Evolutionary conservation across 768 basidiomycete species (phyloP).

Genomic region (Russula sp.): DNA sequence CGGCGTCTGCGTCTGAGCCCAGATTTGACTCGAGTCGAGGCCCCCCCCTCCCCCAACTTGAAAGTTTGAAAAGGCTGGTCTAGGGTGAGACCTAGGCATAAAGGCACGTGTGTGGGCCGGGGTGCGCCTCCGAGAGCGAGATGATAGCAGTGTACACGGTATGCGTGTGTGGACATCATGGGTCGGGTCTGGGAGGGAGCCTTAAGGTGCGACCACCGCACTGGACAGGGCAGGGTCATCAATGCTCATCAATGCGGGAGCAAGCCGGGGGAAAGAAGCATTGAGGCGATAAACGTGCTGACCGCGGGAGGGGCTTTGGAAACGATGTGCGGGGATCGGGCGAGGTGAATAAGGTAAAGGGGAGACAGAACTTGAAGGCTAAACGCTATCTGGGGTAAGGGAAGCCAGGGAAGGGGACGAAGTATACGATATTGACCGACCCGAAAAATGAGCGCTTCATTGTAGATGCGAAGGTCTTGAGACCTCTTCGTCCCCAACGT

Average conservation of each 20-base stretch:
- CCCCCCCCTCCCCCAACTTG: too few relatives aligned
- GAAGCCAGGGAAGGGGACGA: too few relatives aligned
- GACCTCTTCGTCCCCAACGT: too few relatives aligned
- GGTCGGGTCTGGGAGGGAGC: background rate
- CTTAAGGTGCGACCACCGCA: too few relatives aligned
- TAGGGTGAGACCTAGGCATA: background rate
- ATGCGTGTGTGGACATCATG: background rate
- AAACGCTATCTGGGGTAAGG: background rate
- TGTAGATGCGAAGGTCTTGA: too few relatives aligned
- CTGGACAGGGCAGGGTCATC: background rate
- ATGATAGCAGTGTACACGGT: background rate
- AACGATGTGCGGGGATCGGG: too few relatives aligned
- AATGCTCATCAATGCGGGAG: background rate
- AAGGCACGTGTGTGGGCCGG: too few relatives aligned
- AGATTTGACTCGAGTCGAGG: background rate
- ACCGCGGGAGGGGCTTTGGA: background rate
- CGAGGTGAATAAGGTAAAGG: background rate
- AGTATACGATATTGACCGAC: too few relatives aligned
- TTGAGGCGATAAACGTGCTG: background rate
- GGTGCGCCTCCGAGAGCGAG: background rate
- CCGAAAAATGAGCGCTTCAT: background rate
- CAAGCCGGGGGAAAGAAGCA: background rate
- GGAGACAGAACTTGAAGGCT: background rate
- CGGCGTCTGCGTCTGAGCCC: background rate
- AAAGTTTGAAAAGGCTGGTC: background rate